phyloP scores from a whole-genome alignment of 2,329 filamentous ascomycete genomes.

The Talaromyces rugulosus region DNA sequence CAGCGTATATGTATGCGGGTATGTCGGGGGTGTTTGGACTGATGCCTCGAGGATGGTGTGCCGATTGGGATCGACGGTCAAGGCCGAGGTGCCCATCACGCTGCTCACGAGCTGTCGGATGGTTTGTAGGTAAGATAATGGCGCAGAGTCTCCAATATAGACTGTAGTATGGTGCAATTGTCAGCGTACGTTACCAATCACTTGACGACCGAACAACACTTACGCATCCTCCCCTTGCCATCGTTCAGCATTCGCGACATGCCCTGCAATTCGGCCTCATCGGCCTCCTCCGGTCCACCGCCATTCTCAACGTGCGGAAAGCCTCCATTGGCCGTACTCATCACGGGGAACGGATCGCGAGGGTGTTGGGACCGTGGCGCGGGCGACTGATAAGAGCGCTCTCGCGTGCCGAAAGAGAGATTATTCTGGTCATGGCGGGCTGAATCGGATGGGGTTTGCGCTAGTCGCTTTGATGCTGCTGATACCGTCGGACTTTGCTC shows the following conservation, averaged over 20 bases:
- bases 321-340: conserved; percentile 1
- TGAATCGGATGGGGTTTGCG: not conserved
- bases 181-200: not conserved
- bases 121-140: conserved; percentile 57
- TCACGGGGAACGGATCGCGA: conserved; percentile 12
- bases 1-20: conserved; percentile 50
- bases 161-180: conserved; percentile 34
- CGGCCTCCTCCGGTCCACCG: conserved; percentile 12
- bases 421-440: not conserved
- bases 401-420: not conserved
- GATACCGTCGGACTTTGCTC: not conserved
- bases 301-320: conserved; percentile 3
- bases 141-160: conserved; percentile 61
- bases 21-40: conserved; percentile 37
- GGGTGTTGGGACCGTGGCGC: not conserved
- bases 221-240: conserved; percentile 45
- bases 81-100: conserved; percentile 51
- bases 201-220: not conserved
- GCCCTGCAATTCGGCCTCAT: conserved; percentile 36
- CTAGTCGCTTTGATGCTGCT: not conserved
- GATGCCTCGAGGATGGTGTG: conserved; percentile 56
- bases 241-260: conserved; percentile 63
- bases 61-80: conserved; percentile 55
- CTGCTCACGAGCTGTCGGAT: conserved; percentile 59
- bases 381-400: not conserved